These are phyloP conservation scores for Sequoia sempervirens DNA, from an alignment of 75 land plant species.

Conservation along the genomic window DNA sequence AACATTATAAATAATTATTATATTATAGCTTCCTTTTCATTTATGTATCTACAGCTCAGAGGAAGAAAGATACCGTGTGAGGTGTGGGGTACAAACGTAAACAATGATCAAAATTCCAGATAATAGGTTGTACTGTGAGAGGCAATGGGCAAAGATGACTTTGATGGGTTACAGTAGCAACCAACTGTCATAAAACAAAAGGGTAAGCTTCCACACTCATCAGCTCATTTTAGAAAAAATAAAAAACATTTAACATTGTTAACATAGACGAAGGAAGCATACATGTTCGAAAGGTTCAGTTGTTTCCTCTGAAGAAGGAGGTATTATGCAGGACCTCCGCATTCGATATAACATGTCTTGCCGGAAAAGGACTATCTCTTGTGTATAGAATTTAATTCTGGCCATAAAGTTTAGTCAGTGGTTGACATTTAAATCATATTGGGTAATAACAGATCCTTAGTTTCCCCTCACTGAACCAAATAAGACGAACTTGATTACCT, in stretches of 20 bases:
- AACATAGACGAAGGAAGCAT: slow-evolving; percentile 12
- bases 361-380: slow-evolving; percentile 96
- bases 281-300: slow-evolving; percentile 96
- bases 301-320: slow-evolving; percentile 91
- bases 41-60: neutral
- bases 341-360: slow-evolving; percentile 92
- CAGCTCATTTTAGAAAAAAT: neutral
- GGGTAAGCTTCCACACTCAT: neutral
- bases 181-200: slow-evolving; percentile 58
- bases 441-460: neutral
- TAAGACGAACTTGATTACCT: slow-evolving; percentile 44
- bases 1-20: neutral
- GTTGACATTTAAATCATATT: slow-evolving; percentile 1
- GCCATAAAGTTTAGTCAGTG: neutral
- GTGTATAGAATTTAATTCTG: slow-evolving; percentile 88
- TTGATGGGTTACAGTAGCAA: slow-evolving; percentile 94
- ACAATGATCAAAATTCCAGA: slow-evolving; percentile 96
- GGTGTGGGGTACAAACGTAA: slow-evolving; percentile 91
- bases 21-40: neutral
- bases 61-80: slow-evolving; percentile 54
- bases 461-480: neutral
- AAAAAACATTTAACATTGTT: neutral
- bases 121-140: slow-evolving; percentile 86
- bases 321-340: slow-evolving; percentile 80
- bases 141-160: slow-evolving; percentile 99